Percentiles rank a stretch among this genome's conserved stretches.
Evolutionary conservation across 192 early-diverging fungal genomes (phyloP).

Genomic region (Spizellomyces sp.): DNA sequence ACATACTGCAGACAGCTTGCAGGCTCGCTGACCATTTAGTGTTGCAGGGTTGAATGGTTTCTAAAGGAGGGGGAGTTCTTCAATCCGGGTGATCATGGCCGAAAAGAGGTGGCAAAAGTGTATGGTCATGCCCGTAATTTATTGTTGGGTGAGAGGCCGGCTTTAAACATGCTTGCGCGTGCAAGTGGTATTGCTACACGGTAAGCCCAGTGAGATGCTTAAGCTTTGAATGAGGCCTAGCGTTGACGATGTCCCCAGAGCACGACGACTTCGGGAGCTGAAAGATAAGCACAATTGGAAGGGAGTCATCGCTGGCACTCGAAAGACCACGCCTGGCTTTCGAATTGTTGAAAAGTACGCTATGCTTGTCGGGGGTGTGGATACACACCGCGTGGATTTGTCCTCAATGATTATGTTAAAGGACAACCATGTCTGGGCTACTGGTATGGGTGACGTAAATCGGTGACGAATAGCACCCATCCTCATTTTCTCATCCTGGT

Average conservation of each 20-base stretch:
- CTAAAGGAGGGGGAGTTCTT: constrained; percentile 79
- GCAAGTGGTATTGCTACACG: constrained; percentile 91
- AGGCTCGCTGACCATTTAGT: neutral
- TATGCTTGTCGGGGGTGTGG: constrained; percentile 94
- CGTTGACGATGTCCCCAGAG: constrained; percentile 33
- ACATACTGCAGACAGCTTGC: neutral
- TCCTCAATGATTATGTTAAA: constrained; percentile 99
- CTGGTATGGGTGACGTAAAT: constrained; percentile 15
- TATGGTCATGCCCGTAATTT: constrained; percentile 80
- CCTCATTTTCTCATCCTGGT: neutral
- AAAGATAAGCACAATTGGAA: constrained; percentile 73
- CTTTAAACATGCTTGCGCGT: constrained; percentile 91
- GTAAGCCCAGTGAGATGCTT: constrained; percentile 37
- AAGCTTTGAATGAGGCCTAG: neutral
- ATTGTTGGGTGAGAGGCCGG: constrained; percentile 90
- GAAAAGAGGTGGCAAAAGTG: constrained; percentile 73
- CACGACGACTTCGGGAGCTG: constrained; percentile 55
- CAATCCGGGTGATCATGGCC: constrained; percentile 58
- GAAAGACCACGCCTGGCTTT: constrained; percentile 98
- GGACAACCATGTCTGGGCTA: constrained; percentile 96
- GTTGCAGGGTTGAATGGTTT: constrained; percentile 78
- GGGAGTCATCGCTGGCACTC: constrained; percentile 91
- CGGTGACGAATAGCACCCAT: neutral
- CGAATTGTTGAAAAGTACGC: constrained; percentile 97
- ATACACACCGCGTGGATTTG: constrained; percentile 96